phyloP scores from a whole-genome alignment of 2,329 filamentous ascomycete species.

The Metarhizium anisopliae region DNA sequence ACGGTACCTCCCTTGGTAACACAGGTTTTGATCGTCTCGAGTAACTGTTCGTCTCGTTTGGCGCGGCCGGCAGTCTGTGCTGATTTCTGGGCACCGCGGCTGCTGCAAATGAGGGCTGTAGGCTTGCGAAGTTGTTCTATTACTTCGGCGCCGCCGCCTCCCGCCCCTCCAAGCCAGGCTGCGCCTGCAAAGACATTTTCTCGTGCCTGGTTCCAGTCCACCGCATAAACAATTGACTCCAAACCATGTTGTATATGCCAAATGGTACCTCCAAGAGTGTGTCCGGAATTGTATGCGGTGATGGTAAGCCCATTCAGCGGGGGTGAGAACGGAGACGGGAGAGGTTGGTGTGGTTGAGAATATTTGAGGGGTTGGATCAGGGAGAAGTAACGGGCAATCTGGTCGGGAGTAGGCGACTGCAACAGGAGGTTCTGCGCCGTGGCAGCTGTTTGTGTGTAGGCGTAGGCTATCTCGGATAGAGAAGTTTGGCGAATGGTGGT shows the following conservation, averaged over 20 bases:
- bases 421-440: slow-evolving; percentile 47
- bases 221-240: slow-evolving; percentile 94
- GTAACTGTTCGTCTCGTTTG: slow-evolving; percentile 75
- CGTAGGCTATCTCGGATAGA: slow-evolving; percentile 54
- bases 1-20: slow-evolving; percentile 80
- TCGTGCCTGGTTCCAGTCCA: slow-evolving; percentile 96
- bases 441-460: slow-evolving; percentile 42
- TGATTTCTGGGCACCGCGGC: slow-evolving; percentile 64
- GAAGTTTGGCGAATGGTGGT: slow-evolving; percentile 69
- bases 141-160: slow-evolving; percentile 75
- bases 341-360: slow-evolving; percentile 87
- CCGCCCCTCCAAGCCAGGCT: slow-evolving; percentile 81
- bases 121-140: slow-evolving; percentile 90
- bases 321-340: slow-evolving; percentile 78
- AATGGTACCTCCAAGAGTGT: slow-evolving; percentile 92
- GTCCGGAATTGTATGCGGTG: slow-evolving; percentile 93
- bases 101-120: slow-evolving; percentile 88
- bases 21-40: slow-evolving; percentile 73
- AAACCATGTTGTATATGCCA: slow-evolving; percentile 97
- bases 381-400: slow-evolving; percentile 88
- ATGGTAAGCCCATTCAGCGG: slow-evolving; percentile 86
- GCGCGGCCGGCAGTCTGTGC: slow-evolving; percentile 63
- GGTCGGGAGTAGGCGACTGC: slow-evolving; percentile 69
- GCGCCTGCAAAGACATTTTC: slow-evolving; percentile 92
- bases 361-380: slow-evolving; percentile 91